A percentile compares a stretch with the other conserved stretches of the same genome.
Evolutionary conservation across 2,329 filamentous ascomycete species (phyloP).

Genomic region (Arthrobotrys megalospora): DNA sequence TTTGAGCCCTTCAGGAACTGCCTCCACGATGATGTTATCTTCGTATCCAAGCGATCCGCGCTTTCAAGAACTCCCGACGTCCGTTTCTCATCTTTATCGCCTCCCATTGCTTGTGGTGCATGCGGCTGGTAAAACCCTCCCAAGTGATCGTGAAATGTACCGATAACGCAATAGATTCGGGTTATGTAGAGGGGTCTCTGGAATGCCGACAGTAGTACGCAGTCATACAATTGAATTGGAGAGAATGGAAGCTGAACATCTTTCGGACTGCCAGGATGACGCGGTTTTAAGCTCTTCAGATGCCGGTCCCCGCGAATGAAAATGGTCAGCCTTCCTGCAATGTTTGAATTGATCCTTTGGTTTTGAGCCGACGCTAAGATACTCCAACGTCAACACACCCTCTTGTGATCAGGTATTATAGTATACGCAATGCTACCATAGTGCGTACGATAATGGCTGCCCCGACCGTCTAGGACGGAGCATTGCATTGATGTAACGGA

Average conservation of each 20-base stretch:
- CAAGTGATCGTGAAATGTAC: background rate
- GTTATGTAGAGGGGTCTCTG: background rate
- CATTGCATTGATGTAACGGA: too few species aligned
- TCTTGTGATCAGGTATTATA: too few species aligned
- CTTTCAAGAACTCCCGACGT: background rate
- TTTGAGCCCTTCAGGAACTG: too few species aligned
- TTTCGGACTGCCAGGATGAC: background rate
- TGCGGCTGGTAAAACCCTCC: too few species aligned
- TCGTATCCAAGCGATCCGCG: background rate
- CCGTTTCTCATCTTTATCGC: too few species aligned
- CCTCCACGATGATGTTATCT: too few species aligned
- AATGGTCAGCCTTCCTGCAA: conserved; percentile 46
- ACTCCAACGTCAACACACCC: conserved; percentile 11
- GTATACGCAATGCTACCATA: background rate
- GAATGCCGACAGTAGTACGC: background rate
- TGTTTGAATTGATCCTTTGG: conserved; percentile 28
- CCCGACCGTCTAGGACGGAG: too few species aligned
- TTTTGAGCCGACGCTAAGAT: background rate
- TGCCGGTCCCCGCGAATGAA: background rate
- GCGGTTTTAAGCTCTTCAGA: conserved; percentile 12
- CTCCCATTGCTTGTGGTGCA: too few species aligned
- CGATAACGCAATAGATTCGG: background rate
- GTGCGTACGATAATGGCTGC: background rate
- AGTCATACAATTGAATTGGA: background rate
- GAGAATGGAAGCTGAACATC: background rate